These are phyloP conservation scores for Aaosphaeria pasadenensis DNA, from an alignment of 2,329 filamentous ascomycete genomes.

Conservation along the genomic window DNA sequence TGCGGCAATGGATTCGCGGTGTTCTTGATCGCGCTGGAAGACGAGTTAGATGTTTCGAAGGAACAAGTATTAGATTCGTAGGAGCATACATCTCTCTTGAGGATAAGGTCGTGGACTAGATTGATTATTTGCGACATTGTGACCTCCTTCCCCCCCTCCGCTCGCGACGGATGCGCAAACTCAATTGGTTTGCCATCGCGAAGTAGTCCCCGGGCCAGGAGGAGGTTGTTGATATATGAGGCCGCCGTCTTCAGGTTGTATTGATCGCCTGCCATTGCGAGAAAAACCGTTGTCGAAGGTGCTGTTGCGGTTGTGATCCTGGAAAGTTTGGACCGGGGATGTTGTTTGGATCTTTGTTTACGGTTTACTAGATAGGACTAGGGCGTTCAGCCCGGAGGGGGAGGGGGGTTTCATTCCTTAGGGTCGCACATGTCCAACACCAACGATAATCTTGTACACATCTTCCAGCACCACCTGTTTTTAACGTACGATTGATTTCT, in stretches of 20 bases:
- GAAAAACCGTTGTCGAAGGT: too few species aligned
- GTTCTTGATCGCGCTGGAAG: constrained; percentile 77
- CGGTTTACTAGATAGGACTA: too few species aligned
- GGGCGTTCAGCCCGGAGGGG: too few species aligned
- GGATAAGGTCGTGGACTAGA: constrained; percentile 87
- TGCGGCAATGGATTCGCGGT: constrained; percentile 77
- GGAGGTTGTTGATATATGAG: constrained; percentile 62
- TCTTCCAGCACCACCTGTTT: too few species aligned
- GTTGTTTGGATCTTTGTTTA: too few species aligned
- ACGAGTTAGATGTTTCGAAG: not conserved
- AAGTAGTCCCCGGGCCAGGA: constrained; percentile 61
- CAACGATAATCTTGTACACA: too few species aligned
- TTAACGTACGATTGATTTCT: too few species aligned
- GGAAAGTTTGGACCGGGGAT: too few species aligned
- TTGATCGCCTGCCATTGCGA: constrained; percentile 35
- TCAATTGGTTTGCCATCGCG: constrained; percentile 71
- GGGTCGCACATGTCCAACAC: too few species aligned
- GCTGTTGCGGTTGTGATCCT: too few species aligned
- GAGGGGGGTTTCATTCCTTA: too few species aligned
- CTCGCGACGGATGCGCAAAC: constrained; percentile 70
- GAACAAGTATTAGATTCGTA: not conserved
- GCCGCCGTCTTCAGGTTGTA: constrained; percentile 60
- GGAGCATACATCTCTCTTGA: constrained; percentile 75
- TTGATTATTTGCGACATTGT: constrained; percentile 88
- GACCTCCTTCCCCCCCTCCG: constrained; percentile 59